These are phyloP conservation scores for Arachis monticola DNA, from an alignment of 331 rosid genomes.

Conservation along the genomic window DNA sequence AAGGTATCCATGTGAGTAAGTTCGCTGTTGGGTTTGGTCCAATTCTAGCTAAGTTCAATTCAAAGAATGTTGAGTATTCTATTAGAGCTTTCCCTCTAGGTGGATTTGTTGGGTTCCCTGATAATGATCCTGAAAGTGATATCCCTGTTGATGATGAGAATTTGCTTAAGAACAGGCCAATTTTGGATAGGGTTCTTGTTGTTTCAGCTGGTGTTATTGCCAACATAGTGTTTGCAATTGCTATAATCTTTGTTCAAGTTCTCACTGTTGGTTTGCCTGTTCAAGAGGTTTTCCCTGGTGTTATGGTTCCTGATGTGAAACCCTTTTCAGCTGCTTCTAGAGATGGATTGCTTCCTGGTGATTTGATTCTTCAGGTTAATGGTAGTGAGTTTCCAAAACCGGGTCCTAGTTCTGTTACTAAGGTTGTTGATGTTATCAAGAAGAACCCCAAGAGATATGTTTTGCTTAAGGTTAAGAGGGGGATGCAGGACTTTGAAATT, in stretches of 20 bases:
- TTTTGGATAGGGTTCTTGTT: slow-evolving; percentile 78
- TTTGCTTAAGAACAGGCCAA: slow-evolving; percentile 88
- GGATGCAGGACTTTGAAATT: slow-evolving; percentile 55
- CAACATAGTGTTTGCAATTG: slow-evolving; percentile 74
- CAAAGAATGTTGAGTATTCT: slow-evolving; percentile 87
- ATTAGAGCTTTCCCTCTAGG: slow-evolving; percentile 91
- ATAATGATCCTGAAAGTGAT: slow-evolving; percentile 91
- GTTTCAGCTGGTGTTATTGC: slow-evolving; percentile 96
- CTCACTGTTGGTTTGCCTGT: slow-evolving; percentile 85
- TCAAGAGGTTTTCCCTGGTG: slow-evolving; percentile 86
- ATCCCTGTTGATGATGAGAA: slow-evolving; percentile 80
- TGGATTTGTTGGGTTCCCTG: slow-evolving; percentile 95
- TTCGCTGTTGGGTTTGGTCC: slow-evolving; percentile 97
- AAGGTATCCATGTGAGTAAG: slow-evolving; percentile 91
- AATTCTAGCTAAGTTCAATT: slow-evolving; percentile 78
- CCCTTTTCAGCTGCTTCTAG: slow-evolving; percentile 89
- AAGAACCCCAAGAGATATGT: slow-evolving; percentile 71
- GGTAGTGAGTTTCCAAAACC: slow-evolving; percentile 66
- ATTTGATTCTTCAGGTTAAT: slow-evolving; percentile 71
- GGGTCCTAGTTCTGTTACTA: slow-evolving; percentile 72
- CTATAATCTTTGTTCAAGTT: slow-evolving; percentile 75
- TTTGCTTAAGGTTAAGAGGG: slow-evolving; percentile 71
- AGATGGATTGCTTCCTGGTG: slow-evolving; percentile 77
- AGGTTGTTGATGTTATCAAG: slow-evolving; percentile 72
- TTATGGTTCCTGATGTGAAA: slow-evolving; percentile 75